Percentiles rank a stretch among this genome's conserved stretches.
phyloP scores from a whole-genome alignment of 2,329 filamentous ascomycete genomes.

The Botryotinia calthae region DNA sequence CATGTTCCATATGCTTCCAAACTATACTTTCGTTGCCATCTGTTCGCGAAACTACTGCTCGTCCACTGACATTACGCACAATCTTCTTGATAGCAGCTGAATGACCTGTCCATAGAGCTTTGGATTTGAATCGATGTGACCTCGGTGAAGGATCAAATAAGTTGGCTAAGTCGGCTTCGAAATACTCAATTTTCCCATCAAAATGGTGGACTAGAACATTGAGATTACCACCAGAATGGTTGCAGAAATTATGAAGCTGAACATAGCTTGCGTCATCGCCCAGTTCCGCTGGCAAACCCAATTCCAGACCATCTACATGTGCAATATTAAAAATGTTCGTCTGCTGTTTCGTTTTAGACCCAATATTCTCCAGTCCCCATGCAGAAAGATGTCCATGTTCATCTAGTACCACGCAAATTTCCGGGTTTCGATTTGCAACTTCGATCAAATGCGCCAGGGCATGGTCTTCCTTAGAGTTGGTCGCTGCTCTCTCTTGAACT shows the following conservation, averaged over 20 bases:
- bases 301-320: conserved; percentile 62
- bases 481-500: conserved; percentile 55
- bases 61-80: conserved; percentile 78
- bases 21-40: conserved; percentile 75
- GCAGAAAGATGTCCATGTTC: conserved; percentile 83
- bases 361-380: conserved; percentile 87
- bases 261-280: conserved; percentile 48
- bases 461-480: conserved; percentile 58
- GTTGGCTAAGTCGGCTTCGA: conserved; percentile 73
- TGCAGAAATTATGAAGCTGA: conserved; percentile 72
- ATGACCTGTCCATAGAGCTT: conserved; percentile 79
- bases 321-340: conserved; percentile 81
- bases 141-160: conserved; percentile 72
- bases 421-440: conserved; percentile 78
- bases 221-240: conserved; percentile 60
- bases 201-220: conserved; percentile 80
- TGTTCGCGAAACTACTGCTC: conserved; percentile 78
- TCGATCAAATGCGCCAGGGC: conserved; percentile 82
- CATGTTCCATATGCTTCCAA: conserved; percentile 66
- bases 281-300: conserved; percentile 40
- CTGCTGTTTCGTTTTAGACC: conserved; percentile 62
- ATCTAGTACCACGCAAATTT: conserved; percentile 84
- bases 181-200: conserved; percentile 79
- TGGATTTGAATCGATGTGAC: conserved; percentile 57
- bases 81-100: conserved; percentile 78